A percentile compares a stretch with the other conserved stretches of the same genome.
phyloP scores from a whole-genome alignment of 1,284 basidiomycete species.

The Apiotrichum akiyoshidainum region DNA sequence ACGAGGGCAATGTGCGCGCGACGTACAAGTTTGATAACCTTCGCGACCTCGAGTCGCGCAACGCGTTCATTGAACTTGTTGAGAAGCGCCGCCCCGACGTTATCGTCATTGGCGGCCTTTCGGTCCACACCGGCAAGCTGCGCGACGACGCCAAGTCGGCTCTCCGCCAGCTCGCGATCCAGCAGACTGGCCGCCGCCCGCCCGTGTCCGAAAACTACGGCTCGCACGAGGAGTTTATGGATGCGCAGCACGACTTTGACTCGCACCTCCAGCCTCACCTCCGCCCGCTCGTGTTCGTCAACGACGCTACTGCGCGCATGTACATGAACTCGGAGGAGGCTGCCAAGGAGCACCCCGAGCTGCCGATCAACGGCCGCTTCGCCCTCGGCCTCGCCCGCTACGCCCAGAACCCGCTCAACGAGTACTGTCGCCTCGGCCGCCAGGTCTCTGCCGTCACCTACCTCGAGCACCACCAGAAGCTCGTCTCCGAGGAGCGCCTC shows the following conservation, averaged over 20 bases:
- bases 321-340: conserved; percentile 90
- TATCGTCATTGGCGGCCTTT: conserved; percentile 84
- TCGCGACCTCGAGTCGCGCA: conserved; percentile 58
- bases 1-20: conserved; percentile 82
- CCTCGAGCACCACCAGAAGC: conserved; percentile 78
- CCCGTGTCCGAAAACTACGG: conserved; percentile 35
- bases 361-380: conserved; percentile 82
- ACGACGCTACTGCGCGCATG: conserved; percentile 88
- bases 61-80: conserved; percentile 75
- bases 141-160: conserved; percentile 58
- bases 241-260: conserved; percentile 34
- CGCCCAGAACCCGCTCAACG: conserved; percentile 88
- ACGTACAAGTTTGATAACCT: conserved; percentile 86
- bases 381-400: conserved; percentile 93
- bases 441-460: conserved; percentile 79
- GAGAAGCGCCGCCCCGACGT: conserved; percentile 80
- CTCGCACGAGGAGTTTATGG: conserved; percentile 38
- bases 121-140: conserved; percentile 62
- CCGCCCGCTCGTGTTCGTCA: conserved; percentile 76
- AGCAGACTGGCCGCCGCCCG: conserved; percentile 28
- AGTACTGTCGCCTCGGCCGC: conserved; percentile 79
- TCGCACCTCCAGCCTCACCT: conserved; percentile 26
- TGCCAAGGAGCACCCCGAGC: conserved; percentile 75
- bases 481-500: conserved; percentile 71
- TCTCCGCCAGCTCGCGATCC: conserved; percentile 43